Conservation (phyloP, 2,329 filamentous ascomycete species). For the Pseudomassariella vexata region DNA sequence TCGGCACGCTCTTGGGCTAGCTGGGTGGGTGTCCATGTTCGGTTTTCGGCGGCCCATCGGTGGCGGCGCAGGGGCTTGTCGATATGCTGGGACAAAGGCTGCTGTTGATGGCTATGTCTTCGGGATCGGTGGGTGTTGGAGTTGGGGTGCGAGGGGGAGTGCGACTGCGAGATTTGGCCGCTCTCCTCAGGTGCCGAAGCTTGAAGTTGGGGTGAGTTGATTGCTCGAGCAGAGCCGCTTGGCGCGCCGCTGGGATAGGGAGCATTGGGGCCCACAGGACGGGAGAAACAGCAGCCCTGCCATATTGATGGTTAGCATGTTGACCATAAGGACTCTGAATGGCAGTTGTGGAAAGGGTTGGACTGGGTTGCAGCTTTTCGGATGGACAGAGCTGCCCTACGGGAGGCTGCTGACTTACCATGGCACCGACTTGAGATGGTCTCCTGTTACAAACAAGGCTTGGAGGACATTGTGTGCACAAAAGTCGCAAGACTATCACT, state of each 20-base stretch:
- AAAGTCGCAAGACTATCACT: too few species aligned
- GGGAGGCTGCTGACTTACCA: too few species aligned
- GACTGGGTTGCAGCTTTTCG: too few species aligned
- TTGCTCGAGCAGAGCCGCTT: constrained; percentile 47
- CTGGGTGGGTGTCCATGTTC: constrained; percentile 63
- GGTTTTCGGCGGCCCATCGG: constrained; percentile 57
- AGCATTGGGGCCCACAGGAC: constrained; percentile 44
- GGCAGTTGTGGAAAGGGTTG: too few species aligned
- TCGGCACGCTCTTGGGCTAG: constrained; percentile 68
- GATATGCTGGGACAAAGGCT: constrained; percentile 57
- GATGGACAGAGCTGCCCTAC: too few species aligned
- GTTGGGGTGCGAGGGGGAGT: constrained; percentile 13
- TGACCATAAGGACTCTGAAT: too few species aligned
- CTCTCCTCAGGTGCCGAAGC: constrained; percentile 23
- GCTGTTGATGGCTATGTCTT: constrained; percentile 28
- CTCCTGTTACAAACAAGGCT: too few species aligned
- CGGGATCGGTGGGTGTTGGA: constrained; percentile 10
- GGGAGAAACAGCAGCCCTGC: constrained; percentile 59
- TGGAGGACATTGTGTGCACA: too few species aligned
- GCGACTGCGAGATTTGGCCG: too few species aligned
- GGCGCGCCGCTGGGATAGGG: constrained; percentile 44
- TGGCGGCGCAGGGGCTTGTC: constrained; percentile 64
- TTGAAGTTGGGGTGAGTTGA: constrained; percentile 36
- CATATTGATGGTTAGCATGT: too few species aligned
- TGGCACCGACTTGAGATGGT: too few species aligned